phyloP scores from a whole-genome alignment of 345 rosid genomes.

The Brassica incana region DNA sequence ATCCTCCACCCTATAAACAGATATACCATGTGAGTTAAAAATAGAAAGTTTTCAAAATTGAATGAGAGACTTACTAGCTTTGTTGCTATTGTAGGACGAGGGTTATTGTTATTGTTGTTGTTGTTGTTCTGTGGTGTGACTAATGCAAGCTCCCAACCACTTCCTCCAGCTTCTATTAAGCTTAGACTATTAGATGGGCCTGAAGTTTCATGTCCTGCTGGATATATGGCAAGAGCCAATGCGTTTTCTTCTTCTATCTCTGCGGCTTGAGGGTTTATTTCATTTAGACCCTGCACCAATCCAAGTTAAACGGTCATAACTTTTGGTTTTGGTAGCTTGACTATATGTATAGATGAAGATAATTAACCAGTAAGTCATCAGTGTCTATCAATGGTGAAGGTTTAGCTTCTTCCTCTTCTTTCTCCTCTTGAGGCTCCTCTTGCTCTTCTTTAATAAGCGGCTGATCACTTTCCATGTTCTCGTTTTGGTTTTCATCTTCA shows the following conservation, averaged over 20 bases:
- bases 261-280: slow-evolving; percentile 68
- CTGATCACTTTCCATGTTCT: slow-evolving; percentile 39
- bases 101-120: slow-evolving; percentile 43
- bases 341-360: neutral
- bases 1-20: slow-evolving; percentile 70
- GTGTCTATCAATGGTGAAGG: slow-evolving; percentile 58
- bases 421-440: slow-evolving; percentile 46
- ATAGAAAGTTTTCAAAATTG: neutral
- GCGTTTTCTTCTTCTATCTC: slow-evolving; percentile 86
- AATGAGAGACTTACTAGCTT: slow-evolving; percentile 56
- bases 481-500: slow-evolving; percentile 44
- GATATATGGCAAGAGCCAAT: slow-evolving; percentile 84
- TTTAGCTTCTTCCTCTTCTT: slow-evolving; percentile 44
- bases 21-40: neutral
- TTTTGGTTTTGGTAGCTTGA: neutral
- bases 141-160: slow-evolving; percentile 94
- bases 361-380: slow-evolving; percentile 63
- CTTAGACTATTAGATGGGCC: slow-evolving; percentile 48
- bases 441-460: slow-evolving; percentile 46
- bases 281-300: slow-evolving; percentile 62
- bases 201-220: slow-evolving; percentile 47
- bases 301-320: neutral
- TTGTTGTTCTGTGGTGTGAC: slow-evolving; percentile 63
- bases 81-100: slow-evolving; percentile 35
- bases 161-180: slow-evolving; percentile 56